A percentile compares a stretch with the other conserved stretches of the same genome.
Conservation (phyloP, 1,284 basidiomycete species). For the Boletus coffeatus region DNA sequence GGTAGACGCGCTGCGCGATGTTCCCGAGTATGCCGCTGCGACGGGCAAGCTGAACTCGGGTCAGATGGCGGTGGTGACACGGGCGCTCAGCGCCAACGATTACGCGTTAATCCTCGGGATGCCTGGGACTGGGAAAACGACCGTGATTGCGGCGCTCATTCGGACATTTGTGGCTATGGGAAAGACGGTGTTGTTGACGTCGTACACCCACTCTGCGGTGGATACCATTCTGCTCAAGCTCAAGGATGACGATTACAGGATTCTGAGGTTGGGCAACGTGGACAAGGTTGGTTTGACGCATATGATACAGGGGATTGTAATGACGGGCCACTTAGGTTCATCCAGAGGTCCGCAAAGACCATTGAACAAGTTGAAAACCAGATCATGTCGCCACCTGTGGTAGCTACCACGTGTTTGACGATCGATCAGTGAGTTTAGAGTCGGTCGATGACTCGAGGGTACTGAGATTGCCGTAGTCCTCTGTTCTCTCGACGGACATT, state of each 20-base stretch:
- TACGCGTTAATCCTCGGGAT: conserved; percentile 94
- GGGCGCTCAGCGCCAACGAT: conserved; percentile 77
- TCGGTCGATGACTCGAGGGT: not conserved
- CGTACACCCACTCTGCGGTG: conserved; percentile 97
- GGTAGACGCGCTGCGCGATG: conserved; percentile 9
- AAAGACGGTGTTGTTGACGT: conserved; percentile 85
- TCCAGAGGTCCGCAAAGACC: conserved; percentile 63
- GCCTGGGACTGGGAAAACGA: conserved; percentile 99
- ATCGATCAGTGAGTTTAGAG: conserved; percentile 78
- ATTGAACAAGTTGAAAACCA: conserved; percentile 77
- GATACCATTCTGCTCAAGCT: conserved; percentile 91
- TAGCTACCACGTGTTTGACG: conserved; percentile 92
- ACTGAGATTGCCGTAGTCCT: conserved; percentile 44
- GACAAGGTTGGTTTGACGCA: conserved; percentile 67
- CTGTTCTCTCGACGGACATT: conserved; percentile 83
- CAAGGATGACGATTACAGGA: conserved; percentile 58
- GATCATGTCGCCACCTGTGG: conserved; percentile 83
- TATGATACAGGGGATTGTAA: too few species aligned
- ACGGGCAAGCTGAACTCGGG: conserved; percentile 59
- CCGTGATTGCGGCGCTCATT: conserved; percentile 89
- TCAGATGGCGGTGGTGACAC: conserved; percentile 70
- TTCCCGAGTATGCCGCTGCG: conserved; percentile 23
- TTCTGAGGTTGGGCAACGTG: conserved; percentile 83
- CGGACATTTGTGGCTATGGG: conserved; percentile 72
- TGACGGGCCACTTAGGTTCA: conserved; percentile 52